Conservation (phyloP, 2,329 filamentous ascomycete species). For the Sporothrix humicola region DNA sequence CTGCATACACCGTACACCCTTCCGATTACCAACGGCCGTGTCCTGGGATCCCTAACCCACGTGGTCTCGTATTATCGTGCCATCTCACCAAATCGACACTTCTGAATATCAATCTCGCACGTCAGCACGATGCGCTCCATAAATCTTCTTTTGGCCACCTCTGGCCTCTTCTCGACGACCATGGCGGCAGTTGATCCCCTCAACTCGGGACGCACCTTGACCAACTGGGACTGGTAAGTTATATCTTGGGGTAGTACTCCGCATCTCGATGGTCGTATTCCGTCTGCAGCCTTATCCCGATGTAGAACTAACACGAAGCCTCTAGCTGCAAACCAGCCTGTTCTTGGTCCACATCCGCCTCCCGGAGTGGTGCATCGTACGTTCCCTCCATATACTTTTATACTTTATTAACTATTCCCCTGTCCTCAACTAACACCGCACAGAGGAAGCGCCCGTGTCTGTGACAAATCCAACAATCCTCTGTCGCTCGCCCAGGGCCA, state of each 20-base stretch:
- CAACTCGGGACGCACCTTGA: constrained; percentile 35
- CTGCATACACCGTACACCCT: not conserved
- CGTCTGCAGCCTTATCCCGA: not conserved
- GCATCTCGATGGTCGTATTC: no score
- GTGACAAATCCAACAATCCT: constrained; percentile 38
- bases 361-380: constrained; percentile 34
- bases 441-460: constrained; percentile 37
- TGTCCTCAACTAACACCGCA: not conserved
- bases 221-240: constrained; percentile 39
- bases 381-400: not conserved
- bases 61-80: not conserved
- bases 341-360: constrained; percentile 36
- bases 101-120: no score
- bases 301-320: not conserved
- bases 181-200: constrained; percentile 27
- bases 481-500: constrained; percentile 31
- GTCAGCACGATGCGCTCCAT: not conserved
- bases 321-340: constrained; percentile 39
- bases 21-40: not conserved
- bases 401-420: not conserved
- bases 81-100: not conserved
- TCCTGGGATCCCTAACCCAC: not conserved
- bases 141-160: not conserved
- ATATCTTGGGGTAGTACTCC: not conserved
- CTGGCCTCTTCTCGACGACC: not conserved